A percentile compares a stretch with the other conserved stretches of the same genome.
phyloP scores from a whole-genome alignment of 2,329 filamentous ascomycete genomes.

The Xylariaceae sp. region DNA sequence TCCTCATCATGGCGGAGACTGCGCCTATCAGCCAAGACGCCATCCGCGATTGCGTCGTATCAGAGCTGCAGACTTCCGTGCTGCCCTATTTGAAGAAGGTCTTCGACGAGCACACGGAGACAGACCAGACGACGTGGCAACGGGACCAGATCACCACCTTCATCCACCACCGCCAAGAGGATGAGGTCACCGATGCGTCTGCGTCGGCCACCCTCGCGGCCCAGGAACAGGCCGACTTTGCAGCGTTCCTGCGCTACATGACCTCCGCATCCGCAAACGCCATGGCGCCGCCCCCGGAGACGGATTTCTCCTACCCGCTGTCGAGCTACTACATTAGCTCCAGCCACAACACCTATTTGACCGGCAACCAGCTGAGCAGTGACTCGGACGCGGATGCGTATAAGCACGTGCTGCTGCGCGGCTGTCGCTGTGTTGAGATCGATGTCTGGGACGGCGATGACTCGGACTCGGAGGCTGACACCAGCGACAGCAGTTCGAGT shows the following conservation, averaged over 20 bases:
- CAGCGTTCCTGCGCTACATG: slow-evolving; percentile 52
- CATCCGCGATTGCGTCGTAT: slow-evolving; percentile 39
- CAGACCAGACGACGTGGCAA: slow-evolving; percentile 39
- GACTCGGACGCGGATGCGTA: slow-evolving; percentile 85
- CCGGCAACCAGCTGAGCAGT: slow-evolving; percentile 82
- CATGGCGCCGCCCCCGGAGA: slow-evolving; percentile 36
- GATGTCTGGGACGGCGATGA: slow-evolving; percentile 92
- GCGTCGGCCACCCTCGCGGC: slow-evolving; percentile 29
- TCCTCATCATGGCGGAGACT: slow-evolving; percentile 23
- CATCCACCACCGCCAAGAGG: slow-evolving; percentile 42
- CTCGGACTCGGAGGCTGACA: slow-evolving; percentile 53
- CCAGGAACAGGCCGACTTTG: slow-evolving; percentile 40
- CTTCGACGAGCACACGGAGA: slow-evolving; percentile 39
- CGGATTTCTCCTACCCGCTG: slow-evolving; percentile 67
- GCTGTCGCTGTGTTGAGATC: slow-evolving; percentile 87
- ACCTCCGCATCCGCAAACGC: slow-evolving; percentile 43
- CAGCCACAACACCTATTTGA: slow-evolving; percentile 91
- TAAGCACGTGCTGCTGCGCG: slow-evolving; percentile 73
- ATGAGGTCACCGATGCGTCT: slow-evolving; percentile 29
- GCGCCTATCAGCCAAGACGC: slow-evolving; percentile 35
- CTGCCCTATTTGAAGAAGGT: slow-evolving; percentile 42
- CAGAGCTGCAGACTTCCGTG: slow-evolving; percentile 38
- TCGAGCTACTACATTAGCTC: slow-evolving; percentile 92
- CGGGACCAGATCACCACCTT: slow-evolving; percentile 43
- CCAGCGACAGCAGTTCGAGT: slow-evolving; percentile 1